These are phyloP conservation scores for Penicillium turbatum DNA, from an alignment of 495 filamentous ascomycete species.

Conservation along the genomic window DNA sequence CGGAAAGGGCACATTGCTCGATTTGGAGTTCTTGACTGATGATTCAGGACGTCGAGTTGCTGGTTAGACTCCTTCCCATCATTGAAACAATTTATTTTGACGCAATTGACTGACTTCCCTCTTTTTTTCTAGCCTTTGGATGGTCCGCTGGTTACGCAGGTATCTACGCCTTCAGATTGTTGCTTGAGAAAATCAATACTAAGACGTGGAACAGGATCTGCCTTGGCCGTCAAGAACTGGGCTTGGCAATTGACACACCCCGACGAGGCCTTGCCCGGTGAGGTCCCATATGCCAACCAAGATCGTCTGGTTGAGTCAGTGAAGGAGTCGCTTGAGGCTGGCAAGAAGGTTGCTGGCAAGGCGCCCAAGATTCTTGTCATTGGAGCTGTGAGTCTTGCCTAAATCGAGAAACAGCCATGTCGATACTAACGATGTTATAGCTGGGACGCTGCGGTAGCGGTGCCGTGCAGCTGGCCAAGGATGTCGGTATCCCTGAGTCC, in stretches of 20 bases:
- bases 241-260: slow-evolving; percentile 81
- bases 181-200: neutral
- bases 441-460: slow-evolving; percentile 85
- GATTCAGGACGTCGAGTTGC: slow-evolving; percentile 75
- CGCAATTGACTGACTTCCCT: slow-evolving; percentile 21
- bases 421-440: slow-evolving; percentile 16
- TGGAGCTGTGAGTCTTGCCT: slow-evolving; percentile 44
- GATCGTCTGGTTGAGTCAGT: slow-evolving; percentile 67
- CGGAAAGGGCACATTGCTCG: slow-evolving; percentile 78
- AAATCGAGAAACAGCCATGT: neutral
- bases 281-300: slow-evolving; percentile 74
- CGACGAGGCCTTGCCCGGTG: slow-evolving; percentile 59
- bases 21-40: slow-evolving; percentile 90
- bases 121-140: slow-evolving; percentile 48
- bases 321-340: slow-evolving; percentile 59
- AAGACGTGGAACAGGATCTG: slow-evolving; percentile 41
- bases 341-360: slow-evolving; percentile 50
- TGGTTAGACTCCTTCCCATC: slow-evolving; percentile 23
- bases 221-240: slow-evolving; percentile 81
- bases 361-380: slow-evolving; percentile 55
- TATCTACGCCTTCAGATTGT: slow-evolving; percentile 3
- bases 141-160: slow-evolving; percentile 82
- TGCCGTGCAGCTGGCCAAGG: slow-evolving; percentile 72
- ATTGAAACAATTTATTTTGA: slow-evolving; percentile 18
- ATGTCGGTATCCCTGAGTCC: slow-evolving; percentile 67